phyloP scores from a whole-genome alignment of 2,329 filamentous ascomycete species.

The Chaetomiaceae sp. region DNA sequence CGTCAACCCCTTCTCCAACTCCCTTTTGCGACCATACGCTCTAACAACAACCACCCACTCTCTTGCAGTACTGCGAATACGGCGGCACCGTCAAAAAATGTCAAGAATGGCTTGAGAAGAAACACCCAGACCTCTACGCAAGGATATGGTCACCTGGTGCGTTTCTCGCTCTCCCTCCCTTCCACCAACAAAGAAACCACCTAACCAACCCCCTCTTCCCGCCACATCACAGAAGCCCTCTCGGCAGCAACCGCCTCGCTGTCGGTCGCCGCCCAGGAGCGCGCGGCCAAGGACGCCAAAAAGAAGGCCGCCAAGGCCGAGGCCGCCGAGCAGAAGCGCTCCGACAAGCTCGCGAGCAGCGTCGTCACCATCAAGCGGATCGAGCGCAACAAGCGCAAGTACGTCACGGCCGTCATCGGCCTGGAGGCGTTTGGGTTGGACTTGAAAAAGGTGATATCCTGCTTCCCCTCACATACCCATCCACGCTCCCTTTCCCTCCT shows the following conservation, averaged over 20 bases:
- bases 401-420: constrained; percentile 85
- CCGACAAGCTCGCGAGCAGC: constrained; percentile 74
- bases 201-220: constrained; percentile 2
- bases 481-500: not conserved
- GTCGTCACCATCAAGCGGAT: constrained; percentile 92
- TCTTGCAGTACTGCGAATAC: constrained; percentile 93
- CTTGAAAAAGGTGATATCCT: constrained; percentile 88
- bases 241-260: constrained; percentile 80
- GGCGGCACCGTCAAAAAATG: constrained; percentile 95
- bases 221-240: constrained; percentile 58
- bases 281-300: constrained; percentile 89
- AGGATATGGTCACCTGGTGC: constrained; percentile 81
- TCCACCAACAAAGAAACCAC: not conserved
- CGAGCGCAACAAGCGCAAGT: constrained; percentile 97
- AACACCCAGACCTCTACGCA: constrained; percentile 68
- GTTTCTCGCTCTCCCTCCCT: constrained; percentile 19
- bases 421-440: constrained; percentile 88
- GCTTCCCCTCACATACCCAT: not conserved
- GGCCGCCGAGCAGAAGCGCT: constrained; percentile 75
- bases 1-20: not conserved
- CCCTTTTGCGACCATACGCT: not conserved
- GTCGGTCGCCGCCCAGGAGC: constrained; percentile 86
- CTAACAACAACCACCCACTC: not conserved
- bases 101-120: constrained; percentile 84
- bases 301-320: constrained; percentile 97